Evolutionary conservation across 495 filamentous ascomycete genomes (phyloP).

Genomic region (Penicillium silybi): DNA sequence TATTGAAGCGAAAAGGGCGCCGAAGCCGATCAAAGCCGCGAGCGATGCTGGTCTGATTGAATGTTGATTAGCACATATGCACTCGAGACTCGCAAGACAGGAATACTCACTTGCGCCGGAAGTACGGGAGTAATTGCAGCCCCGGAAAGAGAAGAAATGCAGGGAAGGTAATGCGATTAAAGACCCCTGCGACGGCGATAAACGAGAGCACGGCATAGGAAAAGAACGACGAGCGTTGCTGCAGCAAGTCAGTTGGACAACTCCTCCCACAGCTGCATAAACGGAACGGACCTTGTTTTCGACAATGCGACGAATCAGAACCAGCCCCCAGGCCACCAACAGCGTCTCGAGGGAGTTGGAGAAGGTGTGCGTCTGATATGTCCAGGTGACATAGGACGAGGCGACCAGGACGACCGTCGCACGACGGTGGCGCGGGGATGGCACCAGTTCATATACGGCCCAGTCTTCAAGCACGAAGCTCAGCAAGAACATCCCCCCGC

Average conservation of each 20-base stretch:
- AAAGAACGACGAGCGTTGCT: constrained; percentile 71
- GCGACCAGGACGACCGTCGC: constrained; percentile 76
- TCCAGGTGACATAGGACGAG: constrained; percentile 98
- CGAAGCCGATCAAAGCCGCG: constrained; percentile 55
- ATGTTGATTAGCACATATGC: constrained; percentile 11
- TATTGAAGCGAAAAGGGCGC: constrained; percentile 58
- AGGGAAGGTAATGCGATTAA: constrained; percentile 96
- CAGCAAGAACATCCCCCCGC: constrained; percentile 83
- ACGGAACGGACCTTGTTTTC: constrained; percentile 60
- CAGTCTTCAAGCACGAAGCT: constrained; percentile 97
- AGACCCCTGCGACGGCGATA: constrained; percentile 77
- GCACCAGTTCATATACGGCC: constrained; percentile 88
- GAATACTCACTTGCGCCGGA: constrained; percentile 65
- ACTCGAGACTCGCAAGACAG: not conserved
- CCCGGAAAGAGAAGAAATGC: constrained; percentile 82
- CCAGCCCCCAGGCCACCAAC: constrained; percentile 84
- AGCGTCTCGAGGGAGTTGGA: constrained; percentile 96
- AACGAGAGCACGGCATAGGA: constrained; percentile 74
- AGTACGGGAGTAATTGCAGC: constrained; percentile 78
- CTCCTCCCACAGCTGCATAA: constrained; percentile 1
- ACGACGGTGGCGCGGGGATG: constrained; percentile 65
- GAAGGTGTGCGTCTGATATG: constrained; percentile 97
- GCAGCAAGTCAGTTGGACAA: constrained; percentile 10
- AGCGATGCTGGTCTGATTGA: constrained; percentile 64
- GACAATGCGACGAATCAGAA: constrained; percentile 79